phyloP scores from a whole-genome alignment of 2,329 filamentous ascomycete genomes.

The Plectosphaerella plurivora region DNA sequence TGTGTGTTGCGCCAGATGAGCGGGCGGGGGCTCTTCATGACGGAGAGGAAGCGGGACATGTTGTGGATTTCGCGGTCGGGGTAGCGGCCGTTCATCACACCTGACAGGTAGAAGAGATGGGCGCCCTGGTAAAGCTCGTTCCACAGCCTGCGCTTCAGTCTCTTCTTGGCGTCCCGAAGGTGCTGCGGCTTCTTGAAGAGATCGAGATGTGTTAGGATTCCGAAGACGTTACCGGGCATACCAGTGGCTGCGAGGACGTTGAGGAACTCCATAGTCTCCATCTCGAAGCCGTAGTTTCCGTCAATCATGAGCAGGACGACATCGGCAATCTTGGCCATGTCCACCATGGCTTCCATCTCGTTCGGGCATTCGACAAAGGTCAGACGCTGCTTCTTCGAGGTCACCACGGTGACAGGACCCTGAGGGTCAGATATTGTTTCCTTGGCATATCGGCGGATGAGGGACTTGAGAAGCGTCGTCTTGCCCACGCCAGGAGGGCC shows the following conservation, averaged over 20 bases:
- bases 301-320: constrained; percentile 98
- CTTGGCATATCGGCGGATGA: constrained; percentile 92
- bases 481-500: constrained; percentile 94
- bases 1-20: constrained; percentile 95
- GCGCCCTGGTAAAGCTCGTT: constrained; percentile 95
- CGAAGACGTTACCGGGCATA: constrained; percentile 98
- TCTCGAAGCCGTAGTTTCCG: constrained; percentile 97
- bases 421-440: constrained; percentile 86
- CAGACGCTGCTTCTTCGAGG: constrained; percentile 88
- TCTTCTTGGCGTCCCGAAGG: constrained; percentile 90
- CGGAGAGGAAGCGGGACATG: constrained; percentile 86
- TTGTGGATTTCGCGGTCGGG: constrained; percentile 97
- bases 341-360: constrained; percentile 92
- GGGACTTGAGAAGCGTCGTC: constrained; percentile 89
- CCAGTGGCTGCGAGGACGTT: constrained; percentile 90
- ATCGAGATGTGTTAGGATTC: constrained; percentile 92
- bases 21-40: constrained; percentile 99
- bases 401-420: constrained; percentile 92
- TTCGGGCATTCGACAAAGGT: constrained; percentile 98
- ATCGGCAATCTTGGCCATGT: constrained; percentile 94
- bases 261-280: constrained; percentile 99
- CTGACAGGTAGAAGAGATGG: constrained; percentile 93
- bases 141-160: constrained; percentile 94
- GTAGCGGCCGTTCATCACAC: constrained; percentile 94
- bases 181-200: constrained; percentile 92